Conservation (phyloP, 2,329 filamentous ascomycete species). For the Sporothrix curviconia region DNA sequence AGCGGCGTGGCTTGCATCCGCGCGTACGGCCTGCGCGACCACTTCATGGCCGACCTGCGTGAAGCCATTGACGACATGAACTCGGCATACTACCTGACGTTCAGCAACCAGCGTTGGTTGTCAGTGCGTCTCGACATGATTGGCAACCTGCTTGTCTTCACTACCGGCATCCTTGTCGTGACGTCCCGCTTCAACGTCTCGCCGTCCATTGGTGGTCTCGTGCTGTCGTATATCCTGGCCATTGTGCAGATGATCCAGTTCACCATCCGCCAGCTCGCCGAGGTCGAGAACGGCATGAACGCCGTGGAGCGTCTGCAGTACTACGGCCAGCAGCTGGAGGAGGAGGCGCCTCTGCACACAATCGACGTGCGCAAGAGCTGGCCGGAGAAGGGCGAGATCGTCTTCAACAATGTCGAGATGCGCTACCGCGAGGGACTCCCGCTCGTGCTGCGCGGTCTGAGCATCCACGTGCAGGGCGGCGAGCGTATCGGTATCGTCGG, state of each 20-base stretch:
- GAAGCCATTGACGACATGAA: constrained; percentile 84
- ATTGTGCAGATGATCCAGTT: constrained; percentile 97
- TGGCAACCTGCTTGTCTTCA: constrained; percentile 78
- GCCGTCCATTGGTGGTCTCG: constrained; percentile 78
- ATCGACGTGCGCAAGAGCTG: constrained; percentile 66
- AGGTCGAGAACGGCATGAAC: constrained; percentile 98
- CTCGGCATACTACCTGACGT: constrained; percentile 88
- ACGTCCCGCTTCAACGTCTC: constrained; percentile 81
- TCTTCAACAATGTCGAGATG: constrained; percentile 71
- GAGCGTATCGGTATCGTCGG: constrained; percentile 78
- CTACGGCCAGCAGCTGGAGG: constrained; percentile 79
- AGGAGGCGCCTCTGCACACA: constrained; percentile 80
- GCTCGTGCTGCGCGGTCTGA: constrained; percentile 63
- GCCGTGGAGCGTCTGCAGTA: constrained; percentile 86
- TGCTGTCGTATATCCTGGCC: constrained; percentile 85
- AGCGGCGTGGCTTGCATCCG: constrained; percentile 78
- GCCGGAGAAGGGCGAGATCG: constrained; percentile 80
- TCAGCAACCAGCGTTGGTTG: constrained; percentile 92
- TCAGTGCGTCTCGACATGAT: constrained; percentile 78
- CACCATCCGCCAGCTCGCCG: constrained; percentile 84
- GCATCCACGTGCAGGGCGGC: constrained; percentile 65
- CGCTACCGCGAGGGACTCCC: constrained; percentile 67
- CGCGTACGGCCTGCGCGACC: constrained; percentile 74
- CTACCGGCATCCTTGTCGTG: constrained; percentile 81
- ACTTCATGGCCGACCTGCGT: constrained; percentile 65